A percentile compares a stretch with the other conserved stretches of the same genome.
These are phyloP conservation scores for Stachybotrys elegans DNA, from an alignment of 2,329 filamentous ascomycete species.

Conservation along the genomic window DNA sequence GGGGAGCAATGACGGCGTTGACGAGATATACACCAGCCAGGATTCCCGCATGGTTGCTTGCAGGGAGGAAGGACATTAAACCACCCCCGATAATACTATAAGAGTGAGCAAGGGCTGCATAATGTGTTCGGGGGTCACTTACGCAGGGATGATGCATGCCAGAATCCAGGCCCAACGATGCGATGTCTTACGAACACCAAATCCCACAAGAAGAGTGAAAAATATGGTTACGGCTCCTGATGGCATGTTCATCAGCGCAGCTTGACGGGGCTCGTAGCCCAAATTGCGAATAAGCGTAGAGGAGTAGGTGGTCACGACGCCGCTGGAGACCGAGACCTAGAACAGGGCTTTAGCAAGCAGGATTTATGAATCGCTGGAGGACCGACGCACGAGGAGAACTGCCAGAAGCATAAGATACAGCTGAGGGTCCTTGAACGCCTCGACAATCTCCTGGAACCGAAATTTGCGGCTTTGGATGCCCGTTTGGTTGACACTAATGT, in stretches of 20 bases:
- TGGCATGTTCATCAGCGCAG: conserved; percentile 51
- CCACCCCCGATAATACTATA: conserved; percentile 41
- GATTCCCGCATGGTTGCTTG: conserved; percentile 38
- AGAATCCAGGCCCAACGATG: conserved; percentile 47
- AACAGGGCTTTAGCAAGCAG: neutral
- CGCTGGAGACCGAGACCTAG: conserved; percentile 44
- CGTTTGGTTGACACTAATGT: conserved; percentile 53
- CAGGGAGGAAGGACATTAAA: conserved; percentile 48
- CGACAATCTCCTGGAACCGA: conserved; percentile 45
- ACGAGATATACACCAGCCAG: conserved; percentile 46
- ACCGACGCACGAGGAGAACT: conserved; percentile 37
- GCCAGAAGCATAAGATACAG: conserved; percentile 44
- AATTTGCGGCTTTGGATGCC: conserved; percentile 51
- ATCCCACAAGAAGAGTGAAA: conserved; percentile 43
- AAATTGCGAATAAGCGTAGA: conserved; percentile 46
- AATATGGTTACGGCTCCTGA: conserved; percentile 48
- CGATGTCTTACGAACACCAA: conserved; percentile 39
- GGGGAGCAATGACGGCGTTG: conserved; percentile 41
- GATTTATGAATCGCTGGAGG: neutral
- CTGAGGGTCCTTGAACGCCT: conserved; percentile 47
- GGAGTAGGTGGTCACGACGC: conserved; percentile 51
- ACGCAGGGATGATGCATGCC: conserved; percentile 42
- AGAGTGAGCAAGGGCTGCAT: neutral
- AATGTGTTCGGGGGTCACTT: conserved; percentile 12
- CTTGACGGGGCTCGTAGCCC: conserved; percentile 36